Evolutionary conservation across 441 rosid genomes (phyloP).

Genomic region (Geranium incanum): DNA sequence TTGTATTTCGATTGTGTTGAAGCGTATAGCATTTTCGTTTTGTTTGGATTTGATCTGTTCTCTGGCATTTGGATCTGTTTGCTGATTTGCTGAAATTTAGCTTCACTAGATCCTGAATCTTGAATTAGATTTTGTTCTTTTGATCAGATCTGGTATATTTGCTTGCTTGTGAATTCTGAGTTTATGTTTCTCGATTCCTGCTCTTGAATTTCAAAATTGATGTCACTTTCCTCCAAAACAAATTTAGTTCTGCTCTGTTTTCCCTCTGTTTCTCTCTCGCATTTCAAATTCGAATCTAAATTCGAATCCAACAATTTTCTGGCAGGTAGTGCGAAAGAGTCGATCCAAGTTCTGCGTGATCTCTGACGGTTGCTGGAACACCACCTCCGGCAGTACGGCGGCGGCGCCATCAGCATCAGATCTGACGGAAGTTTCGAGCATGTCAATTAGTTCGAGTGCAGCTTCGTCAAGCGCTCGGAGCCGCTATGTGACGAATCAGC

Average conservation of each 20-base stretch:
- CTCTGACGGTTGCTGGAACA: slow-evolving; percentile 21
- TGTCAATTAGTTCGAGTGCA: slow-evolving; percentile 56
- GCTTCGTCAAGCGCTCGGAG: slow-evolving; percentile 34
- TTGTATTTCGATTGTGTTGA: neutral
- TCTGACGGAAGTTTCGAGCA: slow-evolving; percentile 42
- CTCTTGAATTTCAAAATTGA: neutral
- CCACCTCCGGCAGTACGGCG: slow-evolving; percentile 17
- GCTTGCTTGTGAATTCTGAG: neutral
- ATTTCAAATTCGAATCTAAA: neutral
- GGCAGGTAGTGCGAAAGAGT: slow-evolving; percentile 48
- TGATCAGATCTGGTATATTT: neutral
- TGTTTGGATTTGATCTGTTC: neutral
- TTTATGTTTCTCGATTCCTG: neutral
- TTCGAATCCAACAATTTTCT: slow-evolving; percentile 10
- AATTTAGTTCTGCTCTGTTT: slow-evolving; percentile 35
- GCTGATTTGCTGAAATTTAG: neutral
- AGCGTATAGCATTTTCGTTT: neutral
- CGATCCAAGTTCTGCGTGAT: slow-evolving; percentile 39
- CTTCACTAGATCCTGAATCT: too few species aligned
- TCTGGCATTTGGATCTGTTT: neutral
- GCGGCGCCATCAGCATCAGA: slow-evolving; percentile 25
- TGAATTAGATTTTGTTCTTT: neutral
- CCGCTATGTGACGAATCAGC: slow-evolving; percentile 19
- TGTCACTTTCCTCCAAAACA: slow-evolving; percentile 26
- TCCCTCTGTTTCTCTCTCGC: neutral